phyloP scores from a whole-genome alignment of 768 basidiomycete species.

The Hortiboletus campestris region DNA sequence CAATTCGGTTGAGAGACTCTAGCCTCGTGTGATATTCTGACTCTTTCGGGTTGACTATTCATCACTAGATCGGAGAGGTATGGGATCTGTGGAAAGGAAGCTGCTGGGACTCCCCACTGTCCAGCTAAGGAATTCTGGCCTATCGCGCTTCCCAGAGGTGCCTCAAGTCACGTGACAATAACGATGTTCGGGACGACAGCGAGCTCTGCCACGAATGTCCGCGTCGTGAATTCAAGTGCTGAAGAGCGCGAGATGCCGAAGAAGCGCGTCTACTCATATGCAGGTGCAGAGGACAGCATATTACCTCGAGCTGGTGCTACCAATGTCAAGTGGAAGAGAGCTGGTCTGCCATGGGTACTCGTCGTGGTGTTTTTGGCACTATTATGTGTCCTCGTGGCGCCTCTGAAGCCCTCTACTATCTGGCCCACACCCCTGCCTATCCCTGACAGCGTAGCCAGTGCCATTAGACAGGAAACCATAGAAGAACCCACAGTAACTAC shows the following conservation, averaged over 20 bases:
- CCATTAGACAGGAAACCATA: neutral
- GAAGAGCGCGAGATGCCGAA: neutral
- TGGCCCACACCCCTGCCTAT: conserved; percentile 10
- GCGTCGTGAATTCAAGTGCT: conserved; percentile 2
- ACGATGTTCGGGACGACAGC: neutral
- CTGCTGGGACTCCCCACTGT: too few species aligned
- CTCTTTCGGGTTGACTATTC: too few species aligned
- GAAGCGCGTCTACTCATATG: neutral
- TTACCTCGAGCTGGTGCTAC: neutral
- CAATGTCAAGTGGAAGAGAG: conserved; percentile 1
- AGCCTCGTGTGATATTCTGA: too few species aligned
- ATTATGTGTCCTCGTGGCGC: conserved; percentile 17
- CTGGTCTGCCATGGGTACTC: conserved; percentile 13
- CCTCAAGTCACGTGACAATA: too few species aligned
- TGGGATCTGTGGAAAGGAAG: too few species aligned
- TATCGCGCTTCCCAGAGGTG: too few species aligned
- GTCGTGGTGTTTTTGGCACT: conserved; percentile 9
- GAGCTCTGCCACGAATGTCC: neutral
- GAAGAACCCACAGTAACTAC: conserved; percentile 1
- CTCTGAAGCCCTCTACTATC: conserved; percentile 1
- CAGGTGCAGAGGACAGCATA: neutral
- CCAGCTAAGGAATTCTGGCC: too few species aligned
- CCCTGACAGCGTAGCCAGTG: conserved; percentile 17
- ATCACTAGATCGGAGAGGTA: too few species aligned
- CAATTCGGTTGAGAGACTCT: too few species aligned